These are phyloP conservation scores for Ceratocystis huliohia DNA, from an alignment of 2,329 filamentous ascomycete genomes.

Conservation along the genomic window DNA sequence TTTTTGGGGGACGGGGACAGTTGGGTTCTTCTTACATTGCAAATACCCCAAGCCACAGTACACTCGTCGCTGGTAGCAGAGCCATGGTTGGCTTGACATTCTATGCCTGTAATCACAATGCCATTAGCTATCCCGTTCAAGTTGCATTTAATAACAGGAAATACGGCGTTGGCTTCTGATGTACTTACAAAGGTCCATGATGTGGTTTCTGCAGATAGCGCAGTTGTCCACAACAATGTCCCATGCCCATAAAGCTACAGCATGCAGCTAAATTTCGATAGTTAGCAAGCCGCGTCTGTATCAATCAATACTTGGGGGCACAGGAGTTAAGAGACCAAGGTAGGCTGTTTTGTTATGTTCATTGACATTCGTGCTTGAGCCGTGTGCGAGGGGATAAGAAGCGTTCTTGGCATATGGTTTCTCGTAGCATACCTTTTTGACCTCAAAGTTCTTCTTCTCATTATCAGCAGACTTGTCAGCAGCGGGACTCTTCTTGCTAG, in stretches of 20 bases:
- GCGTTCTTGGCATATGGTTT: neutral
- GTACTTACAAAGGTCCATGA: constrained; percentile 88
- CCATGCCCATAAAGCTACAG: constrained; percentile 96
- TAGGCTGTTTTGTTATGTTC: too few relatives aligned
- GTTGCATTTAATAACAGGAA: neutral
- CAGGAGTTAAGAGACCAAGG: too few relatives aligned
- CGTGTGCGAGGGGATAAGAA: too few relatives aligned
- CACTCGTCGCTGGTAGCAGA: constrained; percentile 96
- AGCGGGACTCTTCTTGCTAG: constrained; percentile 36
- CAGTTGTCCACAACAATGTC: constrained; percentile 99
- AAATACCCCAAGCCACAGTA: constrained; percentile 97
- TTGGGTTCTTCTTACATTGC: constrained; percentile 57
- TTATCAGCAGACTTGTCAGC: constrained; percentile 42
- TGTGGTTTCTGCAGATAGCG: constrained; percentile 97
- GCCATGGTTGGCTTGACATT: constrained; percentile 97
- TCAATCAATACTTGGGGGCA: too few relatives aligned
- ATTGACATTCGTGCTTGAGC: too few relatives aligned
- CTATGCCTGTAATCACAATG: constrained; percentile 52
- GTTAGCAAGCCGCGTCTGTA: neutral
- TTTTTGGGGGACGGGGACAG: constrained; percentile 28
- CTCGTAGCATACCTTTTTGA: constrained; percentile 67
- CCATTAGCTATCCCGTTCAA: constrained; percentile 7
- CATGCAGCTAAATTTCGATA: constrained; percentile 35
- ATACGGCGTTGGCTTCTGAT: neutral
- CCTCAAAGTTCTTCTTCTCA: constrained; percentile 89